Evolutionary conservation across 371 early-diverging fungal genomes (phyloP), one percentile per base, ranked within the genome.

Genomic region (Mortierella sp.): DNA sequence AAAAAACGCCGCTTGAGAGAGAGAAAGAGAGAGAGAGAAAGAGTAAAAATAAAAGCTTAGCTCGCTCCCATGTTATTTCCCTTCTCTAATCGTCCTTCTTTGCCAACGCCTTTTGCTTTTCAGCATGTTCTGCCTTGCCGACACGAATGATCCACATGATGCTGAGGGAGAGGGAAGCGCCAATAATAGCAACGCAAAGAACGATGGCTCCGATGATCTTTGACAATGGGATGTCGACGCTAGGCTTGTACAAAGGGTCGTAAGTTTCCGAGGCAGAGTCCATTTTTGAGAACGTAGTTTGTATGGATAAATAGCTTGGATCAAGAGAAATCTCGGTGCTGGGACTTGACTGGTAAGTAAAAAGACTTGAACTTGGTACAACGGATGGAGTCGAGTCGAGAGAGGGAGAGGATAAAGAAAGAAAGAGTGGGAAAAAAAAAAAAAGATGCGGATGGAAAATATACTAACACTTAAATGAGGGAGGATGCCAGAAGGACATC

Each of bases 121-220:
- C 73, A 1, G 69, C 78, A 62, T 78, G 78, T 37, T 78, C 78
- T 0, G 70, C 73, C 55, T 73, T 78, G 54, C 78, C 78, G 52
- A 54, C 73, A 11, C 73, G 62, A 54, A 78, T 52, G 60, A 78
- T 78, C 73, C 70, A 70, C 45, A 45, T 65, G 59, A 78, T 59
- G 22, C 66, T 28, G 47, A 78, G 32, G 49, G 37, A 51, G 28
- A 78, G 70, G 14, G 68, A 22, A 3, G 52, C 1, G 28, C 57
- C 65, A 32, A 78, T 78, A 0, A 78, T 2, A 12, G 60, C 37
- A 32, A 78, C 14, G 45, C 78, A 72, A 32, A 65, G 20, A 20
- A 51, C 52, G 22, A 78, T 69, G 22, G 47, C 45, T 6, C 70
- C 73, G 20, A 73, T 32, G 45, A 78, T 52, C 55, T 40, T 73